Percentiles rank a stretch among this genome's conserved stretches.
Conservation (phyloP, 768 basidiomycete genomes). For the Lactarius indigo region DNA sequence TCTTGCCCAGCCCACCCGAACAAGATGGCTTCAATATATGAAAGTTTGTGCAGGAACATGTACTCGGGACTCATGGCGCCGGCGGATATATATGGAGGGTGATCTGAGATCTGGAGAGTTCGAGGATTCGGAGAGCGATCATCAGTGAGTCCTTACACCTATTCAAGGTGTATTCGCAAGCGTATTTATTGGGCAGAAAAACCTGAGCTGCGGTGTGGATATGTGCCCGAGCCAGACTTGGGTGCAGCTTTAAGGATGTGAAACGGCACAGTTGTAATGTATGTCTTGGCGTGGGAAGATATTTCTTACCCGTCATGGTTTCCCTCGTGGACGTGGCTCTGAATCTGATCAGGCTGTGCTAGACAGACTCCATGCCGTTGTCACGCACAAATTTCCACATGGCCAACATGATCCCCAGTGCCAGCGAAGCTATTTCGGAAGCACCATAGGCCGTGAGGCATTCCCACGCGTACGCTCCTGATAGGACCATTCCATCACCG, state of each 20-base stretch:
- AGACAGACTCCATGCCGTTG: no score
- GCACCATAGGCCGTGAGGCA: no score
- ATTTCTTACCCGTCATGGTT: no score
- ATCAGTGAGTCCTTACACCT: slow-evolving; percentile 50
- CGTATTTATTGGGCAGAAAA: slow-evolving; percentile 31
- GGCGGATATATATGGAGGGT: slow-evolving; percentile 81
- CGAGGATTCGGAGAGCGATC: slow-evolving; percentile 59
- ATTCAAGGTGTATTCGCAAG: background rate
- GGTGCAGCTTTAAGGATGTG: slow-evolving; percentile 47
- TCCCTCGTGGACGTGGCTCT: background rate
- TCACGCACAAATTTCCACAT: no score
- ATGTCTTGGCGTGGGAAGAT: no score
- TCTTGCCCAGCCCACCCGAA: slow-evolving; percentile 29
- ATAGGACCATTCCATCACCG: no score
- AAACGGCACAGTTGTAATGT: background rate
- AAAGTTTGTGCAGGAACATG: slow-evolving; percentile 53
- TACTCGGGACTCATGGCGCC: slow-evolving; percentile 54
- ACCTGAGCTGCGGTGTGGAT: slow-evolving; percentile 43
- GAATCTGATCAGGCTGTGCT: no score
- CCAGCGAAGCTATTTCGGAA: no score
- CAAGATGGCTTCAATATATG: slow-evolving; percentile 66
- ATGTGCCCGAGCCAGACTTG: slow-evolving; percentile 47
- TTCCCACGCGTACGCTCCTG: no score
- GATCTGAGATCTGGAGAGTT: slow-evolving; percentile 55
- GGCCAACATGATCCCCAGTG: no score